Evolutionary conservation across 129 eudicot genomes (phyloP), one percentile per base, ranked within the genome.

Genomic region (Centrapalus pauciflorus): DNA sequence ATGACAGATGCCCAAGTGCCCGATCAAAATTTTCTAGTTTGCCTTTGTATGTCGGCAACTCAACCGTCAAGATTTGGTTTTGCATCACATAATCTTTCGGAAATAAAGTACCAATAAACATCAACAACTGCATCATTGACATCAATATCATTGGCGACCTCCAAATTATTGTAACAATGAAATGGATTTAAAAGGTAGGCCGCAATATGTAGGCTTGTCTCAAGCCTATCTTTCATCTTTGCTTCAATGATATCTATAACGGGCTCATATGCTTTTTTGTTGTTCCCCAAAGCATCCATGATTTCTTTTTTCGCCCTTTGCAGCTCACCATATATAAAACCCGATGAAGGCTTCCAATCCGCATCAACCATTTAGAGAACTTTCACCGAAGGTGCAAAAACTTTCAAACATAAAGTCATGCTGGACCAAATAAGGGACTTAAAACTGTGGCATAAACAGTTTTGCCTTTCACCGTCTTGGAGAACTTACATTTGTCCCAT

Each of bases 261-360:
- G 0, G 71, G 71, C 11, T 29, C 16, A 19, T 66, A 49, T 10
- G 5, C n/a, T 16, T 66, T 66, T 19, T 16, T 29, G 4, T 48
- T 45, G 48, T 66, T 43, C 1, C 28, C 37, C 3, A 17, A 52
- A 52, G 37, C 70, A n/a, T 23, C 16, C 9, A 1, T 62, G 14
- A 21, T 51, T 26, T 72, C 32, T 52, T 52, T 0, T 17, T 40
- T 19, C 4, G 58, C 50, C 2, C n/a, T 12, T n/a, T 38, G 14
- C 3, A 73, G 4, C 32, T 73, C 49, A 0, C 72, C 61, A 50
- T 30, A 19, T 2, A 67, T 28, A 67, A n/a, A 73, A 4, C 66
- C 78, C 71, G 64, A 37, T 7, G 66, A 73, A 2, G 77, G 54
- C 29, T 51, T 51, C 27, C 32, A 23, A 71, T 71, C 69, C 24